Evolutionary conservation across 208 protist species (phyloP).

Genomic region (Trypanosoma grayi): DNA sequence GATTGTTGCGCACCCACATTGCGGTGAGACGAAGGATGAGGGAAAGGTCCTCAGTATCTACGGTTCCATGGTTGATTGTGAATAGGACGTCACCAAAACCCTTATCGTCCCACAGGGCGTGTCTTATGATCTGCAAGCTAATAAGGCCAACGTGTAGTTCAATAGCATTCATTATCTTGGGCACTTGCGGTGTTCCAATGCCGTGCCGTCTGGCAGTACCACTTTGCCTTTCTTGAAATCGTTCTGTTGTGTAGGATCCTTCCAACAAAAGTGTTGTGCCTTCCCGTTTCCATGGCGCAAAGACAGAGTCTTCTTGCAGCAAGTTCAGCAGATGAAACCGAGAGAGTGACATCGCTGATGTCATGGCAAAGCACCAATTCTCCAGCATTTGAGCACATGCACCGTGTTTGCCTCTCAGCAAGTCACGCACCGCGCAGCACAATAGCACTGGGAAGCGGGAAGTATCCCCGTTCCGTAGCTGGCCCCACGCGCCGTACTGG

Average conservation of each 20-base stretch:
- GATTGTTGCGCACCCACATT: not conserved
- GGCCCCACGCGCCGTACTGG: conserved; percentile 14
- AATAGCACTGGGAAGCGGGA: conserved; percentile 15
- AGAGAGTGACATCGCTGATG: not conserved
- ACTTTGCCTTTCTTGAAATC: not conserved
- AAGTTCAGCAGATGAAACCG: conserved; percentile 14
- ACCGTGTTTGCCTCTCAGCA: not conserved
- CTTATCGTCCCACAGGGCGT: not conserved
- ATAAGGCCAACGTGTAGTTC: conserved; percentile 22
- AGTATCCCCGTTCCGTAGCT: not conserved
- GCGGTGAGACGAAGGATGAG: conserved; percentile 21
- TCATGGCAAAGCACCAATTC: conserved; percentile 10
- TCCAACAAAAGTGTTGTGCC: conserved; percentile 16
- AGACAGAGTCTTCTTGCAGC: conserved; percentile 1
- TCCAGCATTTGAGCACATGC: conserved; percentile 7
- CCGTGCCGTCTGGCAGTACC: not conserved
- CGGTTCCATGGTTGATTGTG: not conserved
- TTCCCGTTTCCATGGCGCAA: conserved; percentile 20
- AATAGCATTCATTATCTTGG: conserved; percentile 17
- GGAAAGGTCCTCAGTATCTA: conserved; percentile 20
- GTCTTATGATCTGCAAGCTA: not conserved
- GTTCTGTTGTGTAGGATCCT: not conserved
- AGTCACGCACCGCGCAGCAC: not conserved
- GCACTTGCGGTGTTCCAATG: not conserved
- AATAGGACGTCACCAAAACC: not conserved